Conservation (phyloP, 2,329 filamentous ascomycete species). For the Canariomyces notabilis region DNA sequence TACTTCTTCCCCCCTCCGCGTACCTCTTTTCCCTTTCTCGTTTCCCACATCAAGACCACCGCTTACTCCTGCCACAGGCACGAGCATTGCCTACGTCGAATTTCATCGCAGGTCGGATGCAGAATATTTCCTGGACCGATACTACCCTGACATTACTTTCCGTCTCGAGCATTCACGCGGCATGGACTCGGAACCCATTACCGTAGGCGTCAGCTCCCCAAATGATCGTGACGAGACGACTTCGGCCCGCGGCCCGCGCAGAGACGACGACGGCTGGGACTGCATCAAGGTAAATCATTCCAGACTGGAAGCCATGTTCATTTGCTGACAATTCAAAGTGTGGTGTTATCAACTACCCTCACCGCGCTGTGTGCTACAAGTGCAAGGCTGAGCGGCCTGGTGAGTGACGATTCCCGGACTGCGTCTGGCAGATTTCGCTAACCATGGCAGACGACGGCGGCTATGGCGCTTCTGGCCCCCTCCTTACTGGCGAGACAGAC, state of each 20-base stretch:
- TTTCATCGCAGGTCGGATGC: constrained; percentile 37
- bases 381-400: constrained; percentile 51
- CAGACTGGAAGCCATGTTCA: background rate
- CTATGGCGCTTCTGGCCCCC: constrained; percentile 29
- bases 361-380: constrained; percentile 51
- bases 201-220: constrained; percentile 34
- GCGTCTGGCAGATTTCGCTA: background rate
- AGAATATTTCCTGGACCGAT: constrained; percentile 35
- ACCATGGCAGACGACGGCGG: constrained; percentile 18
- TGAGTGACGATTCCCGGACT: constrained; percentile 30
- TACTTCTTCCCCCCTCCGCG: constrained; percentile 2
- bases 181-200: constrained; percentile 27
- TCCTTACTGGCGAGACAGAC: constrained; percentile 40
- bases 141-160: constrained; percentile 35
- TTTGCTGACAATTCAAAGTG: constrained; percentile 10
- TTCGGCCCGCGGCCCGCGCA: constrained; percentile 7
- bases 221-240: constrained; percentile 31
- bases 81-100: constrained; percentile 37
- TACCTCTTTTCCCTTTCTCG: background rate
- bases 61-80: constrained; percentile 18
- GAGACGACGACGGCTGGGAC: constrained; percentile 35
- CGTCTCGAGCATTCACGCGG: constrained; percentile 29
- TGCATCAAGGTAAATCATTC: constrained; percentile 32
- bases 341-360: constrained; percentile 56
- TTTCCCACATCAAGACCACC: background rate